Base-by-base conservation (phyloP, 228 moss, liverwort and hornwort genomes). In the Sphagnum magellanicum region DNA sequence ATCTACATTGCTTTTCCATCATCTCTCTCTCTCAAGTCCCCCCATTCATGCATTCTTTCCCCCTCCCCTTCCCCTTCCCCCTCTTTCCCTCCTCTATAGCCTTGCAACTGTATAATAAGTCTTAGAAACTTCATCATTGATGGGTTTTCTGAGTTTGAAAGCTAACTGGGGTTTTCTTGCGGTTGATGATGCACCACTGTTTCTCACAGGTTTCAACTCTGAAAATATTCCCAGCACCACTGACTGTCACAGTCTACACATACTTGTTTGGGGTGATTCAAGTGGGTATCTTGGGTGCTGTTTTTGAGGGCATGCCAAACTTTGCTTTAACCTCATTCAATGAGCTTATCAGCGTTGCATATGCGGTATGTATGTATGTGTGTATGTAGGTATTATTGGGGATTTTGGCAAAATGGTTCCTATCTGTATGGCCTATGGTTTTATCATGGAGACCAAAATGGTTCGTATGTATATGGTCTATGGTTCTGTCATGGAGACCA, bases 241-340 rank as follows among this genome's bases (percentile, higher is more conserved):
- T 92, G 60, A 95, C 95, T 17, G 89, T 90, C 11, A 86, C 85
- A 50, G 81, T 84, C 5, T 95, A 82, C 79, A 83, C 83, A 1
- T 83, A 87, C 53, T 75, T 95, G 13, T 92, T 92, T n/a, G 95
- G 95, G 10, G 78, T 83, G 16, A 68, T 95, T 66, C 95, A 95
- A 89, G 84, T 95, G 52, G 76, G 71, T 6, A 5, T 84, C 4
- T 51, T 90, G 1, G 88, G 85, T 75, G 73, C 87, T 5, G 46
- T 81, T 6, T 68, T 81, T 55, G 87, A 81, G 15, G 95, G 89
- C 70, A 78, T 79, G 48, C 74, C 90, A 60, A 68, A 74, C 67
- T 95, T 88, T 65, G 84, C 90, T 6, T 74, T 95, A 10, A 74
- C 85, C 8, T 85, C 83, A 58, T 59, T 70, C 7, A 78, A 87